These are phyloP conservation scores for Sclerotinia nivalis DNA, from an alignment of 2,329 filamentous ascomycete genomes.

Conservation along the genomic window DNA sequence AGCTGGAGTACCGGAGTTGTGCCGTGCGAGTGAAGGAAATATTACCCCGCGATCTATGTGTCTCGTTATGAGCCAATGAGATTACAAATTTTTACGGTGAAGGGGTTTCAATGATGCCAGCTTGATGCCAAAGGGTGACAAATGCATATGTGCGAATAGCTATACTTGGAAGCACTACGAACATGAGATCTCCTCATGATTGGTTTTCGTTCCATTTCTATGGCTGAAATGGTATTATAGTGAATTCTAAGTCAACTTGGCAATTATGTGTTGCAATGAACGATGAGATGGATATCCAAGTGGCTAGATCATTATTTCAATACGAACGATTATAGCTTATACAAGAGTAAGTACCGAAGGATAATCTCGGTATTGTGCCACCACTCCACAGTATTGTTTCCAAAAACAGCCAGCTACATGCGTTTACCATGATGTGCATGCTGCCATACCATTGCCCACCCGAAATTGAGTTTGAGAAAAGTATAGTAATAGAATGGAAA, in stretches of 20 bases:
- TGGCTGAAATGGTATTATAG: neutral
- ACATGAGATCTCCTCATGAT: neutral
- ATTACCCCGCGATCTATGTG: neutral
- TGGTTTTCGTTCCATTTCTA: neutral
- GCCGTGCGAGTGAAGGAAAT: neutral
- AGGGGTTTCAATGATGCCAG: neutral
- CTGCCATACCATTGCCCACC: conserved; percentile 10
- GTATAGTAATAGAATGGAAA: conserved; percentile 10
- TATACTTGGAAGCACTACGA: neutral
- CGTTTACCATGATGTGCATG: conserved; percentile 4
- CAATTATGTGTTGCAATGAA: neutral
- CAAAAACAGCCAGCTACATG: neutral
- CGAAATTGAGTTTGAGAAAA: neutral
- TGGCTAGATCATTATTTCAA: conserved; percentile 2
- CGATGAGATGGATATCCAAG: neutral
- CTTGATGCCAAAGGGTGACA: neutral
- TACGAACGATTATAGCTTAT: neutral
- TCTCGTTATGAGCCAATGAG: neutral
- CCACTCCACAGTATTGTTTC: conserved; percentile 11
- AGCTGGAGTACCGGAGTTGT: neutral
- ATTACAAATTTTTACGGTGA: neutral
- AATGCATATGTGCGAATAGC: neutral
- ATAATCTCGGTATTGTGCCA: neutral
- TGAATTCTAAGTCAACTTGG: neutral
- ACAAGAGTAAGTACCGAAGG: neutral